Percentiles rank a stretch among this genome's conserved stretches.
Evolutionary conservation across 257 asterid species (phyloP).

Genomic region (Ehretia macrophylla): DNA sequence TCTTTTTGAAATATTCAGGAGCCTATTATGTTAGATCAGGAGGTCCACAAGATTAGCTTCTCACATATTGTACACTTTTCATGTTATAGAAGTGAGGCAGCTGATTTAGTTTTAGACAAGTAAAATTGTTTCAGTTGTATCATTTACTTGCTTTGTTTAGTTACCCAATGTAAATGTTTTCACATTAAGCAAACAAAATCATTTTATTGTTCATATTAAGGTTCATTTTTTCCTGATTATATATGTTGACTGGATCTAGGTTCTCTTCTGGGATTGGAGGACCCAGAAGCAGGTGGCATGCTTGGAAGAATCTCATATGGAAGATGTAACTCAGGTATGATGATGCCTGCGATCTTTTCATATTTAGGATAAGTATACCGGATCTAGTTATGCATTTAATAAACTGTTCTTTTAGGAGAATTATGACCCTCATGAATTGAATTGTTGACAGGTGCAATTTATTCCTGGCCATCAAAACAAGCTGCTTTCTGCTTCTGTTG

Average conservation of each 20-base stretch:
- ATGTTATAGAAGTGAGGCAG: not conserved
- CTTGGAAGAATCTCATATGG: slow-evolving; percentile 88
- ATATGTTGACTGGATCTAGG: slow-evolving; percentile 26
- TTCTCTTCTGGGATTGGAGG: slow-evolving; percentile 90
- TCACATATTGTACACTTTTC: too few relatives aligned
- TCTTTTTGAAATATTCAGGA: too few relatives aligned
- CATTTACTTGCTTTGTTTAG: not conserved
- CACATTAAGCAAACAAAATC: not conserved
- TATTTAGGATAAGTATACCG: too few relatives aligned
- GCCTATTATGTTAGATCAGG: too few relatives aligned
- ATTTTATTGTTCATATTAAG: not conserved
- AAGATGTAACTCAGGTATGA: slow-evolving; percentile 90
- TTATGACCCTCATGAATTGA: not conserved
- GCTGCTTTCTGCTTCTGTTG: slow-evolving; percentile 89
- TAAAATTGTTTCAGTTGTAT: too few relatives aligned
- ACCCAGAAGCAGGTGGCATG: slow-evolving; percentile 67
- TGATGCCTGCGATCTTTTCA: not conserved
- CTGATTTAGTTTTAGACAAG: too few relatives aligned
- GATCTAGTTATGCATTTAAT: not conserved
- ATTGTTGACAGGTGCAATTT: slow-evolving; percentile 66
- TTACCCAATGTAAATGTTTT: not conserved
- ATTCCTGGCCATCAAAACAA: slow-evolving; percentile 72
- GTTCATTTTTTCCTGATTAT: not conserved
- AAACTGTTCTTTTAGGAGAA: not conserved
- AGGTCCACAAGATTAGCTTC: too few relatives aligned